Conservation (phyloP, 1,139 yeast species). For the Hanseniaspora gamundiae region DNA sequence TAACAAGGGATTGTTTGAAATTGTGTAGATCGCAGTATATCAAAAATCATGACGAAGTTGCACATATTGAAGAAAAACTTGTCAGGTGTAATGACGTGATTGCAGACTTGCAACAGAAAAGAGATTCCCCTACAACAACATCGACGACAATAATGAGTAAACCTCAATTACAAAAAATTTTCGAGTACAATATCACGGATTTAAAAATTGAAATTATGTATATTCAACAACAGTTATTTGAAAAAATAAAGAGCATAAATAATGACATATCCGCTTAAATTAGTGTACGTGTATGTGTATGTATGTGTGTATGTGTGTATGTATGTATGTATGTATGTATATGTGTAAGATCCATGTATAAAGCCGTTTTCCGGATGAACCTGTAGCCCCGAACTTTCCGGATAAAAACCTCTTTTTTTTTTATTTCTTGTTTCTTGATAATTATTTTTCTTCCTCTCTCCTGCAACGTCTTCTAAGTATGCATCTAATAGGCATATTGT, state of each 20-base stretch:
- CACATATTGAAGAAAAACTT: not conserved
- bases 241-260: not conserved
- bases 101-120: not conserved
- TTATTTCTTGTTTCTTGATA: not conserved
- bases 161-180: not conserved
- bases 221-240: not conserved
- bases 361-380: not conserved
- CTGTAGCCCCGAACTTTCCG: too few species aligned
- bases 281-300: not conserved
- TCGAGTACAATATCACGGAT: not conserved
- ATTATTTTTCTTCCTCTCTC: not conserved
- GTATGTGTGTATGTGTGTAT: not conserved
- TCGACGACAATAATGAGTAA: too few species aligned
- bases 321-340: not conserved
- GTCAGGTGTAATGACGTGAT: not conserved
- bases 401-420: not conserved
- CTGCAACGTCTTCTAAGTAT: not conserved
- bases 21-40: not conserved
- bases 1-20: not conserved
- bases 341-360: not conserved
- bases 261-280: not conserved
- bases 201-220: not conserved
- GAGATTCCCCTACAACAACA: too few species aligned
- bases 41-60: too few species aligned
- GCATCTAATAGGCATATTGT: too few species aligned